These are phyloP conservation scores for Rhodotorula sp. DNA, from an alignment of 1,284 basidiomycete genomes.

Conservation along the genomic window DNA sequence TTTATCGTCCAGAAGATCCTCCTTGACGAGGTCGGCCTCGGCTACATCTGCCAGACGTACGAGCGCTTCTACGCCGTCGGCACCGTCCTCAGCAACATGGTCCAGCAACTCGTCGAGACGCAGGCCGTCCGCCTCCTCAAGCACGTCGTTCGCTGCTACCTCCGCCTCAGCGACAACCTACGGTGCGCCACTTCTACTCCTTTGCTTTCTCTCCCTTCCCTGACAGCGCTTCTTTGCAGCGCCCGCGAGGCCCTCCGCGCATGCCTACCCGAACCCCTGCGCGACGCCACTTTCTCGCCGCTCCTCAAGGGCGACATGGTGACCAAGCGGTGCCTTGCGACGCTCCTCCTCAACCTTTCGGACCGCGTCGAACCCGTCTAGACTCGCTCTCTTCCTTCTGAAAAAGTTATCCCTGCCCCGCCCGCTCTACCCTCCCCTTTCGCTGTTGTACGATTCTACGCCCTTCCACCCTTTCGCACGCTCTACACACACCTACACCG, in stretches of 20 bases:
- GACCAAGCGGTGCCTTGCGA: slow-evolving; percentile 87
- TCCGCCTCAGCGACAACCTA: slow-evolving; percentile 93
- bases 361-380: slow-evolving; percentile 52
- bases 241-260: slow-evolving; percentile 94
- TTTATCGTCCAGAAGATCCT: slow-evolving; percentile 99
- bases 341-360: slow-evolving; percentile 84
- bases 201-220: neutral
- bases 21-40: slow-evolving; percentile 94
- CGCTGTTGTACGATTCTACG: neutral
- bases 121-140: slow-evolving; percentile 96
- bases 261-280: slow-evolving; percentile 93
- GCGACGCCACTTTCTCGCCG: slow-evolving; percentile 85
- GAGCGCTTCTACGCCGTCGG: slow-evolving; percentile 99
- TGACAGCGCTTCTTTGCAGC: slow-evolving; percentile 55
- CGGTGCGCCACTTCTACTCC: slow-evolving; percentile 60
- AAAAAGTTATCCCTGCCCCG: neutral
- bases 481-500: neutral
- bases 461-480: neutral
- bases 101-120: slow-evolving; percentile 91
- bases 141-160: slow-evolving; percentile 96
- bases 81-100: slow-evolving; percentile 98
- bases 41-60: slow-evolving; percentile 94
- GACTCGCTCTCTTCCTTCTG: neutral
- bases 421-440: neutral
- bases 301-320: slow-evolving; percentile 81